Percentiles rank a stretch among this genome's conserved stretches.
phyloP scores from a whole-genome alignment of 805 yeast species.

The Kazachstania africana region DNA sequence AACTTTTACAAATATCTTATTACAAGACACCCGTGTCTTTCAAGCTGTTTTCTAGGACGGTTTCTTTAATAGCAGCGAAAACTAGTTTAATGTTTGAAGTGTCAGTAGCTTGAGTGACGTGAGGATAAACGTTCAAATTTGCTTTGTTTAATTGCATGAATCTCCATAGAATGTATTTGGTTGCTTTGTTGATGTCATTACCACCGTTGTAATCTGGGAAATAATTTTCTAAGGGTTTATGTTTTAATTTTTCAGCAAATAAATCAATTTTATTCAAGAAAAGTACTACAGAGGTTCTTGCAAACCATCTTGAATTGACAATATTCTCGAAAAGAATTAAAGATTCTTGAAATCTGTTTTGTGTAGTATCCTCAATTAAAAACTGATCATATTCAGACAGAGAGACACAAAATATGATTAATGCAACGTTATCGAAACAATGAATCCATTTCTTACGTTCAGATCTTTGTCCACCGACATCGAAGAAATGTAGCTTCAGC shows the following conservation, averaged over 20 bases:
- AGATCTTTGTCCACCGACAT: constrained; percentile 93
- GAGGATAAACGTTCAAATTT: constrained; percentile 74
- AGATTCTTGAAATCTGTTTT: constrained; percentile 72
- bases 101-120: constrained; percentile 90
- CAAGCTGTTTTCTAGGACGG: constrained; percentile 62
- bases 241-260: constrained; percentile 72
- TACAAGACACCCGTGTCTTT: constrained; percentile 60
- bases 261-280: constrained; percentile 86
- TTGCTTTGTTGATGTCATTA: constrained; percentile 79
- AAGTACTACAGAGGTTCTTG: constrained; percentile 72
- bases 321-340: constrained; percentile 79
- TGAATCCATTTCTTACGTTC: constrained; percentile 97
- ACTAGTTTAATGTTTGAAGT: constrained; percentile 80
- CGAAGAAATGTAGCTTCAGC: constrained; percentile 52
- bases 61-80: constrained; percentile 73
- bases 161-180: constrained; percentile 83
- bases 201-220: constrained; percentile 92
- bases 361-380: constrained; percentile 62
- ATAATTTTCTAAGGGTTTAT: constrained; percentile 67
- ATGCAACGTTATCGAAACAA: constrained; percentile 85
- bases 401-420: constrained; percentile 84
- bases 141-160: constrained; percentile 77
- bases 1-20: too few species aligned
- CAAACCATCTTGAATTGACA: constrained; percentile 87
- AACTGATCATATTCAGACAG: constrained; percentile 85